Evolutionary conservation across 2,329 filamentous ascomycete species (phyloP), one percentile per base, ranked within the genome.

Genomic region (Neoascochyta sp.): DNA sequence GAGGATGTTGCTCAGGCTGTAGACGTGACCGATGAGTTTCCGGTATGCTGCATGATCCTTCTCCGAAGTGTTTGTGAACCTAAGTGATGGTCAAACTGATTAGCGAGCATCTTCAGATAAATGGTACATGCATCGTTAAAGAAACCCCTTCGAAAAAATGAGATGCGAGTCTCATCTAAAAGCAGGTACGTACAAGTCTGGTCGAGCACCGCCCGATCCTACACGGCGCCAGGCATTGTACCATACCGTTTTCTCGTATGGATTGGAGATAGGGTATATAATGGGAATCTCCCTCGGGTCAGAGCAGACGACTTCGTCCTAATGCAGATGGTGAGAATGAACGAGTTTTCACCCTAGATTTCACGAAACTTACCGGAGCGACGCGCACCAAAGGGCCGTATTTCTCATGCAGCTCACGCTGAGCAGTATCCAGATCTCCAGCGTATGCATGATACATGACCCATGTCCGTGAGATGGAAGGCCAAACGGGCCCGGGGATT

Each of bases 311-410:
- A 52, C 32, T 24, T 74, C 68, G 29, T 70, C 63, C 7, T n/a
- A n/a, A n/a, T n/a, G n/a, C n/a, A n/a, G n/a, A n/a, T n/a, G 50
- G 70, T 3, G 61, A 62, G 22, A 72, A 52, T 5, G 67, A n/a
- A 74, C 64, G 1, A 74, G 60, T 1, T 60, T 55, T 5, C 35
- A 38, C 8, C 36, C 34, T 14, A 25, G 29, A 10, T 9, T 8
- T 36, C 11, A 28, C 6, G 4, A 7, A 10, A 9, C 5, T 14
- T 24, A 14, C 12, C 9, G n/a, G 6, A 11, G 7, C 9, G 7
- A n/a, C 5, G 2, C 18, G 5, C 1, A 35, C 11, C 12, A 4
- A 9, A 3, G 25, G 22, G 2, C 32, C 30, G 22, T 19, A 37
- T 26, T 24, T 33, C 2, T 40, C 9, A 15, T 55, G 51, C 1